These are phyloP conservation scores for Barnettozyma sp. DNA, from an alignment of 805 yeast genomes.

Conservation along the genomic window DNA sequence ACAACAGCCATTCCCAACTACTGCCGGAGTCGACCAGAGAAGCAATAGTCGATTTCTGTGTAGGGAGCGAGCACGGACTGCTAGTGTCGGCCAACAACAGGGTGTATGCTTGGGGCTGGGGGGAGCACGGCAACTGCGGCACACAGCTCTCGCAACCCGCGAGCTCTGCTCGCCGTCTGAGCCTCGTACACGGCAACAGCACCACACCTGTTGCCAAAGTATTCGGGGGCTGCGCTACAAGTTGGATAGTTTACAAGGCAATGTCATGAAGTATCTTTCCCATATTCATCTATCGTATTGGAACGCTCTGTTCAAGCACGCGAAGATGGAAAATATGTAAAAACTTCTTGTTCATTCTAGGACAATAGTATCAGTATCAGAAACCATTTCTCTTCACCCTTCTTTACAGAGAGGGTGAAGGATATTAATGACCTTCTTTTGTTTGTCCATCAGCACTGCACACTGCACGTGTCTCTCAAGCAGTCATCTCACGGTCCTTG, in stretches of 20 bases:
- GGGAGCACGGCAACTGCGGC: slow-evolving; percentile 97
- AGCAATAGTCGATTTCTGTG: slow-evolving; percentile 20
- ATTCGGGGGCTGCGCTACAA: slow-evolving; percentile 29
- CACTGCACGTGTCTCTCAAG: slow-evolving; percentile 1
- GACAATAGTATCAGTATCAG: slow-evolving; percentile 53
- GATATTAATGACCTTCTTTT: slow-evolving; percentile 17
- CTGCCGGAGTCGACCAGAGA: slow-evolving; percentile 23
- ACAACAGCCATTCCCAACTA: slow-evolving; percentile 69
- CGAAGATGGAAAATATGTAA: slow-evolving; percentile 80
- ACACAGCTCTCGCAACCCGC: slow-evolving; percentile 12
- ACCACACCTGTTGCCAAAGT: too few species aligned
- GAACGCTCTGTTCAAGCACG: slow-evolving; percentile 20
- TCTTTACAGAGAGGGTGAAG: neutral
- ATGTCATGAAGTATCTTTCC: slow-evolving; percentile 77
- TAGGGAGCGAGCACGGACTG: slow-evolving; percentile 89
- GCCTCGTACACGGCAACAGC: too few species aligned
- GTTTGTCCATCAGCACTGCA: neutral
- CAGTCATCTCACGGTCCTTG: slow-evolving; percentile 5
- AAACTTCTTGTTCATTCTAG: slow-evolving; percentile 50
- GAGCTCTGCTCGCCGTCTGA: slow-evolving; percentile 32
- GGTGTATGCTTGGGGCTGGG: slow-evolving; percentile 94
- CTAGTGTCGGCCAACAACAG: slow-evolving; percentile 22
- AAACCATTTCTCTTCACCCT: slow-evolving; percentile 13
- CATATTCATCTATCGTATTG: slow-evolving; percentile 58
- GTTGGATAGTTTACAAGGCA: slow-evolving; percentile 46